Conservation (phyloP, 768 basidiomycete species). For the Leccinum rimulosum region DNA sequence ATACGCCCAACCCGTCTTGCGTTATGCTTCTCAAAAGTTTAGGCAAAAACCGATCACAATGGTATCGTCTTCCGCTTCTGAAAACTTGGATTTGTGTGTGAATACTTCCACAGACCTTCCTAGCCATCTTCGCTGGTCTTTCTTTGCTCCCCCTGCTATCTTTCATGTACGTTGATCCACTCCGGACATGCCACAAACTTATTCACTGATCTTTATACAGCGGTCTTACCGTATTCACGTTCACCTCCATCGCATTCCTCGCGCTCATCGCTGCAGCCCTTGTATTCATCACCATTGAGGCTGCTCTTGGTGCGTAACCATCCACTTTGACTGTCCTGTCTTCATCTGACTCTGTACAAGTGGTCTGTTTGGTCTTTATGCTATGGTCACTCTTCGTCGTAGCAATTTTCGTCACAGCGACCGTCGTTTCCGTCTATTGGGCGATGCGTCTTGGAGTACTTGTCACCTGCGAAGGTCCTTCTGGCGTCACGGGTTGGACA, state of each 20-base stretch:
- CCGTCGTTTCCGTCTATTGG: constrained; percentile 32
- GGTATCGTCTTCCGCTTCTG: constrained; percentile 13
- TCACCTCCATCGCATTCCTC: constrained; percentile 36
- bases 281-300: constrained; percentile 32
- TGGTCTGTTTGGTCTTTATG: constrained; percentile 32
- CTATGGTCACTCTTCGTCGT: constrained; percentile 34
- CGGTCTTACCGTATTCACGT: constrained; percentile 35
- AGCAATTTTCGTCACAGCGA: constrained; percentile 34
- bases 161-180: constrained; percentile 38
- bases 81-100: not conserved
- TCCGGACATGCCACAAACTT: constrained; percentile 8
- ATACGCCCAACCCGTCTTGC: constrained; percentile 43
- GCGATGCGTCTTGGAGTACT: constrained; percentile 34
- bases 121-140: constrained; percentile 38
- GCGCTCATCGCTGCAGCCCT: constrained; percentile 36
- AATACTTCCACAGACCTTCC: constrained; percentile 36
- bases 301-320: constrained; percentile 23
- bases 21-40: constrained; percentile 17
- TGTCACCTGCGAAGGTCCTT: constrained; percentile 34
- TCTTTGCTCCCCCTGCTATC: constrained; percentile 34
- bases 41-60: constrained; percentile 24
- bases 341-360: constrained; percentile 27
- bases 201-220: constrained; percentile 8
- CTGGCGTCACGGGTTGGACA: constrained; percentile 31
- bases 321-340: not conserved